Conservation (phyloP, 257 asterid genomes). For the Datura wrightii region DNA sequence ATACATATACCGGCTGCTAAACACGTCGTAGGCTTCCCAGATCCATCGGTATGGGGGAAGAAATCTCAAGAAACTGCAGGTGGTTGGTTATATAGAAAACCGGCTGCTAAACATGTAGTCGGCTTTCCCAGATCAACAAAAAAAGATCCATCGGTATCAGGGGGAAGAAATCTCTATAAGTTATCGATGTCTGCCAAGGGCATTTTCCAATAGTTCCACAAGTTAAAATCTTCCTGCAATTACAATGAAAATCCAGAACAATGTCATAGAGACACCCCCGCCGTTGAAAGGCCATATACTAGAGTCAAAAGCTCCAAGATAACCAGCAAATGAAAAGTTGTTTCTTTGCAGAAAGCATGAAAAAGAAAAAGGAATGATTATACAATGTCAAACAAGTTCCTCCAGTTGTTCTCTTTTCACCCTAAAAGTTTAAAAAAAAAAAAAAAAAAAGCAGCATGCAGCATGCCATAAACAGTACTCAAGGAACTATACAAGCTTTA, state of each 20-base stretch:
- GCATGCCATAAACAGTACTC: background rate
- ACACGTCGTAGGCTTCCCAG: background rate
- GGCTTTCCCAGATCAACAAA: background rate
- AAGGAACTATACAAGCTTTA: background rate
- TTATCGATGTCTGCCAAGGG: slow-evolving; percentile 70
- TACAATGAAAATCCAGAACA: slow-evolving; percentile 3
- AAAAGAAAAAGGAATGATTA: background rate
- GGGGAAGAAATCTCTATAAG: slow-evolving; percentile 46
- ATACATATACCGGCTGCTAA: slow-evolving; percentile 18
- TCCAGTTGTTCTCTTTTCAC: background rate
- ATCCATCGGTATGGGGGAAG: background rate
- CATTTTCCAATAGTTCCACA: slow-evolving; percentile 94
- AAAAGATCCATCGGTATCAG: background rate
- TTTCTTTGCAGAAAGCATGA: background rate
- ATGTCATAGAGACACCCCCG: background rate
- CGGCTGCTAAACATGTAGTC: background rate
- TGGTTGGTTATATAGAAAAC: background rate
- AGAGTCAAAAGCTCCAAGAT: background rate
- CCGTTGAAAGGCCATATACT: background rate
- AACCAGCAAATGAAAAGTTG: background rate
- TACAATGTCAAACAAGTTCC: background rate
- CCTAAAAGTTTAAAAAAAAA: background rate
- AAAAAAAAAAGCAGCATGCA: background rate
- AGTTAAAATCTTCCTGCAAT: slow-evolving; percentile 83
- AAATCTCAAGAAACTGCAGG: slow-evolving; percentile 30